A percentile compares a stretch with the other conserved stretches of the same genome.
These are phyloP conservation scores for Amaranthus tricolor DNA, from an alignment of 179 eudicot species.

Conservation along the genomic window DNA sequence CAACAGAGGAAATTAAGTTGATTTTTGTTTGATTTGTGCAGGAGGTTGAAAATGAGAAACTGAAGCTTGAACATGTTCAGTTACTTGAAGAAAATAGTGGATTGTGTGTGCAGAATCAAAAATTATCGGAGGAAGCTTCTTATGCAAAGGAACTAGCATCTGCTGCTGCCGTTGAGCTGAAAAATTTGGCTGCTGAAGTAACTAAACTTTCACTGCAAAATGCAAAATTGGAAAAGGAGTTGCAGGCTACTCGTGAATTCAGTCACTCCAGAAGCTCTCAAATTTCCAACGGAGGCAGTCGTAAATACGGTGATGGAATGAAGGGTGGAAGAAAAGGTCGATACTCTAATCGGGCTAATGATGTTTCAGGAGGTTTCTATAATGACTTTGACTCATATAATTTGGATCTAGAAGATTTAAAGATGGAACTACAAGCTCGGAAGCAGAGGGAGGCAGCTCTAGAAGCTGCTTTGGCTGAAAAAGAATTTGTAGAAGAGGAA, in stretches of 20 bases:
- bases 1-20: background rate
- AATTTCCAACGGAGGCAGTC: slow-evolving; percentile 45
- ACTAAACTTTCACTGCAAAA: slow-evolving; percentile 83
- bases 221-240: slow-evolving; percentile 77
- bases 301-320: slow-evolving; percentile 45
- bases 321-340: slow-evolving; percentile 67
- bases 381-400: slow-evolving; percentile 68
- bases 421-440: slow-evolving; percentile 79
- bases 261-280: slow-evolving; percentile 47
- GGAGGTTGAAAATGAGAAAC: slow-evolving; percentile 85
- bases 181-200: slow-evolving; percentile 91
- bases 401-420: slow-evolving; percentile 73
- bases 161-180: slow-evolving; percentile 96
- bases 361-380: slow-evolving; percentile 43
- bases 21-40: slow-evolving; percentile 28
- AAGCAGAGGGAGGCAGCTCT: slow-evolving; percentile 79
- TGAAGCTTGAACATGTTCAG: slow-evolving; percentile 71
- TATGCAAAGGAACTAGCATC: slow-evolving; percentile 98
- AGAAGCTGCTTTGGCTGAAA: slow-evolving; percentile 93
- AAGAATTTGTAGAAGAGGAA: slow-evolving; percentile 72
- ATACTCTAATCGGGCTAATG: slow-evolving; percentile 49
- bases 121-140: slow-evolving; percentile 91
- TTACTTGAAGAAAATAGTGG: slow-evolving; percentile 83
- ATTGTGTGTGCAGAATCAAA: slow-evolving; percentile 78
- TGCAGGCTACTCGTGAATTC: slow-evolving; percentile 64